A percentile compares a stretch with the other conserved stretches of the same genome.
These are phyloP conservation scores for Firmiana major DNA, from an alignment of 345 rosid species.

Conservation along the genomic window DNA sequence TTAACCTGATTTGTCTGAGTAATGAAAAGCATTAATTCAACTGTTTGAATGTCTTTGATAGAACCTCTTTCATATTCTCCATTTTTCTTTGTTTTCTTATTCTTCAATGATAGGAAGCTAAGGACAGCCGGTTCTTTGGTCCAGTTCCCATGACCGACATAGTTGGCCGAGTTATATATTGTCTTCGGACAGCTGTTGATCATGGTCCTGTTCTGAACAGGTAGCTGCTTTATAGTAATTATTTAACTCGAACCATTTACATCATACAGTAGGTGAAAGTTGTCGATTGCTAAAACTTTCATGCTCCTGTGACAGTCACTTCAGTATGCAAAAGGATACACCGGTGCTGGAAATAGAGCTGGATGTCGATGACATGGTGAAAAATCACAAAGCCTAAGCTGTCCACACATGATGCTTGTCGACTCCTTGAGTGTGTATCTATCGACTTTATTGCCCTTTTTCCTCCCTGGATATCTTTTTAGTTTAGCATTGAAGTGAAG, in stretches of 20 bases:
- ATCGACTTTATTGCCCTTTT: neutral
- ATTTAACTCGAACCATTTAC: neutral
- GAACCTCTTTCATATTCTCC: neutral
- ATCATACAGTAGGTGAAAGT: neutral
- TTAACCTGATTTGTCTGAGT: neutral
- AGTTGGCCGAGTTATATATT: conserved; percentile 80
- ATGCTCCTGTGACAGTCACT: conserved; percentile 38
- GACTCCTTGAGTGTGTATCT: conserved; percentile 23
- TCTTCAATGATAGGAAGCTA: conserved; percentile 60
- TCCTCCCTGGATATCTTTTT: conserved; percentile 5
- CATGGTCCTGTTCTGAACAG: conserved; percentile 95
- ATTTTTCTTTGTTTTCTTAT: neutral
- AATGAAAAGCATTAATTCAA: neutral
- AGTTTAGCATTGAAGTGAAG: neutral
- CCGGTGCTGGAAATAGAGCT: conserved; percentile 82
- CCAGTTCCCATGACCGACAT: conserved; percentile 71
- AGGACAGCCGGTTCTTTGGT: conserved; percentile 86
- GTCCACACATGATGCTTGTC: neutral
- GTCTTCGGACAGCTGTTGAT: conserved; percentile 78
- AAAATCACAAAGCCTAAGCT: conserved; percentile 62
- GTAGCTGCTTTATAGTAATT: conserved; percentile 27
- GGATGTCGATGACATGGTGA: conserved; percentile 85
- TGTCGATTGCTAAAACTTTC: conserved; percentile 8
- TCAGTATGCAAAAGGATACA: conserved; percentile 58
- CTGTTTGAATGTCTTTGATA: neutral